Base-by-base conservation (phyloP, 2,329 filamentous ascomycete genomes). In the Alternaria panax region DNA sequence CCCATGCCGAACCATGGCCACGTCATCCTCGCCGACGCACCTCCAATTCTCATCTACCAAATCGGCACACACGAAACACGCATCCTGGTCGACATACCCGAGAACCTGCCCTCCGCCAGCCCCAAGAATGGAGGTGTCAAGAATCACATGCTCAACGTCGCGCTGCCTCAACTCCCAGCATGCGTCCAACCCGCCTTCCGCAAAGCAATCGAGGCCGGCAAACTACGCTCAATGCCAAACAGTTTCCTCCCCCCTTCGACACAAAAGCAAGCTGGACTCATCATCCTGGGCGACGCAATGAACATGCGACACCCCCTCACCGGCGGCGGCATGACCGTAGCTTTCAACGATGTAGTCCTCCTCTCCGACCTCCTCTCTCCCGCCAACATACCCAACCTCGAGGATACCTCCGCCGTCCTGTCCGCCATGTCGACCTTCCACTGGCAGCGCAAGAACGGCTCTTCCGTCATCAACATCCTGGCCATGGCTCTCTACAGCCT, bases 301-400 rank as follows among this genome's bases (percentile, higher is more conserved):
- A 99, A 99, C 82, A 99, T 99, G 95, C 91, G 95, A n/a, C 95
- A 99, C 80, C 95, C 95, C 2, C 85, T 99, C 12, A 99, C 95
- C 0, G 95, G 95, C 53, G 95, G 95, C 66, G 95, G 95, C 70
- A 99, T 99, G 95, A 98, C 94, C 0, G 95, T 98, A 2, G 95
- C 92, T 1, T 91, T 99, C 79, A 96, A 94, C 80, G 95, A 99
- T 74, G 93, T 92, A 1, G 85, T 95, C 11, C 80, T 96, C 1
- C 85, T 99, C 25, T 83, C 90, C 1, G 85, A 90, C 8, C 82
- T 97, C 22, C 86, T 99, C 2, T 83, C 87, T 36, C 93, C 92
- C 0, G 80, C 85, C 38, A 79, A 81, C 7, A 85, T 97, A 0
- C 89, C 91, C 4, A 81, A 85, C 64, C 85, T 99, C 3, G 85